Conservation (phyloP, 176 grass and related monocot genomes). For the Tuctoria greenei region DNA sequence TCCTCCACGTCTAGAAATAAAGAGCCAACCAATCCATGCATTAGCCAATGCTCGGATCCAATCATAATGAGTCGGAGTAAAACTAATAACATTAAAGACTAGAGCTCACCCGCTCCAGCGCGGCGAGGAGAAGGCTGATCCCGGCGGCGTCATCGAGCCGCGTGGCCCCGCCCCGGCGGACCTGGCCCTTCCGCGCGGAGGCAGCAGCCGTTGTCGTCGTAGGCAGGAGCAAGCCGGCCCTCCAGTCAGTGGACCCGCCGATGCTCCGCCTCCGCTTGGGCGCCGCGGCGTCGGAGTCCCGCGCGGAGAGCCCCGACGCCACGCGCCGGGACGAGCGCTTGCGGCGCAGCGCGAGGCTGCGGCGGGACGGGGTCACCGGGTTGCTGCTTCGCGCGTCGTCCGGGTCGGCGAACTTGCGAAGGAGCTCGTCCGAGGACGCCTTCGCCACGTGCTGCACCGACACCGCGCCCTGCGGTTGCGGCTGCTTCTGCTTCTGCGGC, state of each 20-base stretch:
- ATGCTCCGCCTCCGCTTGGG: constrained; percentile 55
- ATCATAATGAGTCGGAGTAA: background rate
- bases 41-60: background rate
- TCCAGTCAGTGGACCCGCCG: constrained; percentile 67
- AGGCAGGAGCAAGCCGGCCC: constrained; percentile 64
- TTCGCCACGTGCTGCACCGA: constrained; percentile 75
- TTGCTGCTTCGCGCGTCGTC: constrained; percentile 48
- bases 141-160: constrained; percentile 61
- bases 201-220: background rate
- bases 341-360: constrained; percentile 50
- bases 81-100: background rate
- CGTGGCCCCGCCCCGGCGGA: constrained; percentile 48
- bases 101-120: constrained; percentile 60
- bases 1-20: constrained; percentile 72
- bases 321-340: constrained; percentile 81
- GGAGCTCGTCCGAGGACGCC: constrained; percentile 91
- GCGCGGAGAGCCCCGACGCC: constrained; percentile 70
- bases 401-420: constrained; percentile 92
- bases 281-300: constrained; percentile 44
- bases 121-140: constrained; percentile 61
- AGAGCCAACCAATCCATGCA: background rate
- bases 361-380: constrained; percentile 6
- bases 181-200: constrained; percentile 27
- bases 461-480: constrained; percentile 4
- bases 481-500: background rate